Percentiles rank a stretch among this genome's conserved stretches.
Evolutionary conservation across 1,139 yeast genomes (phyloP).

Genomic region (Protomyces macrosporus): DNA sequence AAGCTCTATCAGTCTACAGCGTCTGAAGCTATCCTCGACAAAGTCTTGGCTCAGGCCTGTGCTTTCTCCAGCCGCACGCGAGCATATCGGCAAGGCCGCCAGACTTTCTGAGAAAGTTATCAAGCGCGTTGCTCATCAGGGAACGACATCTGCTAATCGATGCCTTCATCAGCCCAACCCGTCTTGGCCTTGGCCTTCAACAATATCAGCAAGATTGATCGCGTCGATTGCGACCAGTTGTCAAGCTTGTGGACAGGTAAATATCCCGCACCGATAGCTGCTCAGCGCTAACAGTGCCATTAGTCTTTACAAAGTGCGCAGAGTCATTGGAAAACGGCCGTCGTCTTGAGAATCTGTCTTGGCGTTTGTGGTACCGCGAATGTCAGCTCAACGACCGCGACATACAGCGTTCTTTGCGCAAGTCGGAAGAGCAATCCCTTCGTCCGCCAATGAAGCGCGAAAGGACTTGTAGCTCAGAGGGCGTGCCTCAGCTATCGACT

Average conservation of each 20-base stretch:
- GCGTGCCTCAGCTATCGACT: constrained; percentile 29
- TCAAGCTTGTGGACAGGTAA: constrained; percentile 33
- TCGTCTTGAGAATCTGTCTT: constrained; percentile 53
- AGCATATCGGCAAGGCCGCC: too few relatives aligned
- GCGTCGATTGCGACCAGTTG: constrained; percentile 33
- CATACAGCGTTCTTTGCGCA: not conserved
- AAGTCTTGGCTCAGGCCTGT: too few relatives aligned
- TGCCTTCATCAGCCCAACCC: constrained; percentile 31
- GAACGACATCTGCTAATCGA: not conserved
- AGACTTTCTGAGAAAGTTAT: too few relatives aligned
- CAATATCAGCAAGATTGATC: constrained; percentile 31
- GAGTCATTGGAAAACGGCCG: constrained; percentile 50
- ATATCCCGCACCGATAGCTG: not conserved
- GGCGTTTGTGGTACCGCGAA: constrained; percentile 55
- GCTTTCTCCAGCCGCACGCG: too few relatives aligned
- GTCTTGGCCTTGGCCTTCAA: constrained; percentile 33
- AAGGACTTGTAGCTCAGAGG: not conserved
- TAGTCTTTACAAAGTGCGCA: constrained; percentile 51
- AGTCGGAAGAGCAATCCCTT: not conserved
- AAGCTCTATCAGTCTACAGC: too few relatives aligned
- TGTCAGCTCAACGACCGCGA: constrained; percentile 34
- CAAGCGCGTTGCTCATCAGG: not conserved
- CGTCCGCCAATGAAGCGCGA: not conserved
- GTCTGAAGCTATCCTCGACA: too few relatives aligned
- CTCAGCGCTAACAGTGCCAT: constrained; percentile 30